Conservation (phyloP, 108 stramenopile species). For the Skeletonema costatum region DNA sequence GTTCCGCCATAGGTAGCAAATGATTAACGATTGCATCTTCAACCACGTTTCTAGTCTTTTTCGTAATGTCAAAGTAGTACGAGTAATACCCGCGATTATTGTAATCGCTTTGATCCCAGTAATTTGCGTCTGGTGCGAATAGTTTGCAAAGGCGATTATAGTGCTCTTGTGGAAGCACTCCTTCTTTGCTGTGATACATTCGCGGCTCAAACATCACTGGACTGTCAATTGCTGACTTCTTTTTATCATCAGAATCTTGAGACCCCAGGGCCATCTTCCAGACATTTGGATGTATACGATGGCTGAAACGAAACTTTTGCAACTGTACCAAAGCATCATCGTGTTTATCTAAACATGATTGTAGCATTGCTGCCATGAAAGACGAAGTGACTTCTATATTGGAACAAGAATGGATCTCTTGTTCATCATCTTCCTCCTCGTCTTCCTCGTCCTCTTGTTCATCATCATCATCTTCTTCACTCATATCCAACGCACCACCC, state of each 20-base stretch:
- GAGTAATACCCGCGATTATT: slow-evolving; percentile 79
- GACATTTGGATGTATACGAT: slow-evolving; percentile 86
- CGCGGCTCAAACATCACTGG: slow-evolving; percentile 14
- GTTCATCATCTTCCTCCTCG: slow-evolving; percentile 5
- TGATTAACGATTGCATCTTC: slow-evolving; percentile 76
- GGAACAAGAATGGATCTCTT: slow-evolving; percentile 55
- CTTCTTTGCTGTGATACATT: slow-evolving; percentile 7
- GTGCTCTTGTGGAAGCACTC: slow-evolving; percentile 58
- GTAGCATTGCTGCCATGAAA: slow-evolving; percentile 81
- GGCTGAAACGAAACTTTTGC: slow-evolving; percentile 66
- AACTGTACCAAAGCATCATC: slow-evolving; percentile 61
- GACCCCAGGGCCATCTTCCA: slow-evolving; percentile 47
- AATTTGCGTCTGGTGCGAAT: slow-evolving; percentile 71
- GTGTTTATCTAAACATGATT: slow-evolving; percentile 61
- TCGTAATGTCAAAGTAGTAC: slow-evolving; percentile 63
- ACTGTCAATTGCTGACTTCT: not conserved
- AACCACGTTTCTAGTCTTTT: slow-evolving; percentile 51
- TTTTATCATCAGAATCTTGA: not conserved
- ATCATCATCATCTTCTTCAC: slow-evolving; percentile 53
- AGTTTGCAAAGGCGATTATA: slow-evolving; percentile 59
- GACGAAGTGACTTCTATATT: slow-evolving; percentile 73
- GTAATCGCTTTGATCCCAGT: slow-evolving; percentile 82
- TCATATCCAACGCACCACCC: slow-evolving; percentile 69
- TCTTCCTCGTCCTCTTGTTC: slow-evolving; percentile 44
- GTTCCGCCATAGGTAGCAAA: slow-evolving; percentile 68